Evolutionary conservation across 2,329 filamentous ascomycete genomes (phyloP).

Genomic region (Aspergillus sp.): DNA sequence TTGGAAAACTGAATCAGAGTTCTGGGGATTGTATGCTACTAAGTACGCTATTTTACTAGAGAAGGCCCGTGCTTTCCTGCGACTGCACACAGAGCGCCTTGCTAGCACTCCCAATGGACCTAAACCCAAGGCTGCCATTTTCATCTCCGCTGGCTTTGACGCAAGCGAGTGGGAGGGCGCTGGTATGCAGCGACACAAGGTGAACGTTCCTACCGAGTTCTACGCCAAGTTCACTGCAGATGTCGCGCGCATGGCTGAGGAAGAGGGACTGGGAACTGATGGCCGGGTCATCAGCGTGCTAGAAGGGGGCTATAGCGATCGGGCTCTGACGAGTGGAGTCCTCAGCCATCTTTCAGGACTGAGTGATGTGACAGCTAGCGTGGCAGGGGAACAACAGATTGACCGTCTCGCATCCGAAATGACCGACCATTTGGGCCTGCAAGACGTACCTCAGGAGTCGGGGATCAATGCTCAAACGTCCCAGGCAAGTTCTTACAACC

Average conservation of each 20-base stretch:
- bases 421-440: constrained; percentile 37
- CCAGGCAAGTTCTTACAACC: constrained; percentile 49
- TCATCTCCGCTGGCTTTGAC: constrained; percentile 93
- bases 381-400: constrained; percentile 14
- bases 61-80: constrained; percentile 74
- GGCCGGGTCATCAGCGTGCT: constrained; percentile 87
- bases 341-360: constrained; percentile 85
- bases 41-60: constrained; percentile 71
- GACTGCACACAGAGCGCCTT: constrained; percentile 61
- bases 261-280: constrained; percentile 69
- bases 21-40: constrained; percentile 79
- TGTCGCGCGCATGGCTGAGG: constrained; percentile 71
- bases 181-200: constrained; percentile 92
- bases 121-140: constrained; percentile 75
- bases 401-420: constrained; percentile 53
- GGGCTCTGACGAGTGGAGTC: constrained; percentile 79
- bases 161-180: constrained; percentile 89
- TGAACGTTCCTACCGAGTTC: constrained; percentile 94
- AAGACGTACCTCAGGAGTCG: constrained; percentile 7
- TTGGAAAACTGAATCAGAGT: constrained; percentile 76
- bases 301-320: constrained; percentile 92
- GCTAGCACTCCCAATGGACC: constrained; percentile 51
- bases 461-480: constrained; percentile 4
- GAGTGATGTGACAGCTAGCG: constrained; percentile 42
- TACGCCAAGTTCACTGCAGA: constrained; percentile 88